phyloP scores from a whole-genome alignment of 176 grass and related monocot species.

The Poa pratensis region DNA sequence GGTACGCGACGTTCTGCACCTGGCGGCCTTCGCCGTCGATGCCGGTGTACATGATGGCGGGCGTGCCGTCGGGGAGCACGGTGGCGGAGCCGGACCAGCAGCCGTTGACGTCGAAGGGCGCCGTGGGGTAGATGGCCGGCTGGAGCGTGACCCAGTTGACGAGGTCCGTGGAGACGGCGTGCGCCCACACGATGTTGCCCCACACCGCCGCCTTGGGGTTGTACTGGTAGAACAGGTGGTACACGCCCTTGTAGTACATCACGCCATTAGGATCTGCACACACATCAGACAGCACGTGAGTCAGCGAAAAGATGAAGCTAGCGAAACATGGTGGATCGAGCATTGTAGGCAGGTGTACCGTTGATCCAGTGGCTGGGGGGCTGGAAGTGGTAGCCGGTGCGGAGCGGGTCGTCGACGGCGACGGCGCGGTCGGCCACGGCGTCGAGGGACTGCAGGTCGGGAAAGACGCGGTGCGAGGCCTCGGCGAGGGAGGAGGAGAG shows the following conservation, averaged over 20 bases:
- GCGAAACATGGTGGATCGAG: not conserved
- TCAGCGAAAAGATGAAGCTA: not conserved
- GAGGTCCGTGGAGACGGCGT: slow-evolving; percentile 70
- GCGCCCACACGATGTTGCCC: slow-evolving; percentile 75
- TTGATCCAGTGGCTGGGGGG: slow-evolving; percentile 81
- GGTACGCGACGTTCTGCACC: slow-evolving; percentile 76
- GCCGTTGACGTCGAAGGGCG: slow-evolving; percentile 66
- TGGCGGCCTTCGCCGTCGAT: slow-evolving; percentile 44
- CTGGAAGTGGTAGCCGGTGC: slow-evolving; percentile 74
- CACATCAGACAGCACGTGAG: not conserved
- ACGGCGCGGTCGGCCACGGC: not conserved
- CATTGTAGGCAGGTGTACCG: slow-evolving; percentile 33
- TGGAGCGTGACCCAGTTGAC: slow-evolving; percentile 64
- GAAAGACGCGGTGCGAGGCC: slow-evolving; percentile 36
- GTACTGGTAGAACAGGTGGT: slow-evolving; percentile 84
- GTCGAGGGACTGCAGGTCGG: slow-evolving; percentile 21
- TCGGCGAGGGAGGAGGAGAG: slow-evolving; percentile 17
- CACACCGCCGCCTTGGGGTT: slow-evolving; percentile 64
- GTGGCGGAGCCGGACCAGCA: slow-evolving; percentile 81
- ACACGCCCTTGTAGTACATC: slow-evolving; percentile 65
- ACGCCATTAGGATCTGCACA: slow-evolving; percentile 60
- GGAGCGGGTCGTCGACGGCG: slow-evolving; percentile 21
- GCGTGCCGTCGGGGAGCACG: slow-evolving; percentile 53
- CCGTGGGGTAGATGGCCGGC: slow-evolving; percentile 61
- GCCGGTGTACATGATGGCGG: slow-evolving; percentile 72